Evolutionary conservation across 768 basidiomycete genomes (phyloP), one percentile per base, ranked within the genome.

Genomic region (Boletus vinaceobasis): DNA sequence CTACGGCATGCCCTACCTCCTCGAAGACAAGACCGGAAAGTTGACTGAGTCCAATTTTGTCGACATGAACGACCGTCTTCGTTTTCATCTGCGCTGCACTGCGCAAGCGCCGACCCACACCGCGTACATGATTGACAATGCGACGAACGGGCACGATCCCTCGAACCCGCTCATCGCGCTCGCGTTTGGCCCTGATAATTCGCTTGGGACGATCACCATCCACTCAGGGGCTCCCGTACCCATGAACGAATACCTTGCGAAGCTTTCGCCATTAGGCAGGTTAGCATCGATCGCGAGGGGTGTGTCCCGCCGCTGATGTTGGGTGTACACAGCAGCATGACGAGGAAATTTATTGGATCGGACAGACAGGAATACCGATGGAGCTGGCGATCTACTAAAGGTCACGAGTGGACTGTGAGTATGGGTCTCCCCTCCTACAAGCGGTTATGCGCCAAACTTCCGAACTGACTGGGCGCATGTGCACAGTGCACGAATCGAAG

Each of bases 391-490:
- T 63, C 73, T 21, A 72, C 72, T 26, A 69, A 69, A 13, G 77
- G 79, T 49, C 77, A 83, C 50, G 86, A 87, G 60, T 88, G 86
- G 85, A 80, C 80, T 23, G 87, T 86, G 59, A 63, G 83, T 74
- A 10, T 23, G 2, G 37, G 1, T 26, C 37, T 19, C 21, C 33
- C 33, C 8, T 27, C 39, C 21, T 33, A 5, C 40, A 6, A 10
- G 27, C 27, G 29, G 17, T 13, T 32, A 14, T 26, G 7, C n/a
- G n/a, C 14, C 8, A 17, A 14, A 7, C 8, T 19, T 7, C 7
- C 31, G n/a, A 9, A 35, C 46, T 53, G 61, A 56, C 15, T 43
- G 43, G 31, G 27, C 26, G 42, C 27, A 27, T 40, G 37, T 15
- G 45, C 15, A 15, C 59, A 88, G 85, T 88, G 85, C 65, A 78